Evolutionary conservation across 2,329 filamentous ascomycete species (phyloP), one percentile per base, ranked within the genome.

Genomic region (Xylaria arbuscula): DNA sequence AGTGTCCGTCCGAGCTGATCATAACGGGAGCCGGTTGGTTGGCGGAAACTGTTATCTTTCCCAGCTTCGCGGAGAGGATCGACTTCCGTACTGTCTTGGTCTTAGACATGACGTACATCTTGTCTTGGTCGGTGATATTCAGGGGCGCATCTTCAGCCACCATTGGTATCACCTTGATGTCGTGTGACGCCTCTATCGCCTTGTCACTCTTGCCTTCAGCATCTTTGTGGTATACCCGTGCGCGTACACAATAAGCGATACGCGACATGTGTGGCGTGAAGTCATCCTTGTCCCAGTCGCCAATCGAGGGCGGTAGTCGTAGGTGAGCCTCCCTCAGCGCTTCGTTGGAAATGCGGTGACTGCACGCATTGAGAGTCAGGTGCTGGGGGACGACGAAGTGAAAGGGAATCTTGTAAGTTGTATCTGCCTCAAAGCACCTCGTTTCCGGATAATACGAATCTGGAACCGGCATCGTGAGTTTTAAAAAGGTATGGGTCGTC

Each of bases 311-410:
- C 1, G 87, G 87, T 24, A 88, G 80, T 13, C 83, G 81, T 47
- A 86, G 77, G 78, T 89, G 87, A 55, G 85, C 81, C 40, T 86
- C 85, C 62, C 82, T 81, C 36, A 89, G 80, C 55, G 79, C 79
- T n/a, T 80, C 78, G 48, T 80, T 80, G 48, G 80, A 78, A 62
- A 83, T 81, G 34, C 76, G 72, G 78, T 89, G 87, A 72, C 80
- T 84, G 80, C 87, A 89, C 19, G 87, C 86, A 67, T 82, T 83
- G 58, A 88, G 80, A 19, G 87, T 88, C 67, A 89, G 83, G 62
- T 88, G 83, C 71, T 81, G 80, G 19, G 87, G 87, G 17, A 89
- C 83, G 66, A 89, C 83, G 71, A 89, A 89, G 78, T 87, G 78
- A 79, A 89, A 87, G n/a, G 87, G 87, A 28, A 89, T 77, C 15